Evolutionary conservation across 2,329 filamentous ascomycete species (phyloP).

Genomic region (Sarocladiaceae sp.): DNA sequence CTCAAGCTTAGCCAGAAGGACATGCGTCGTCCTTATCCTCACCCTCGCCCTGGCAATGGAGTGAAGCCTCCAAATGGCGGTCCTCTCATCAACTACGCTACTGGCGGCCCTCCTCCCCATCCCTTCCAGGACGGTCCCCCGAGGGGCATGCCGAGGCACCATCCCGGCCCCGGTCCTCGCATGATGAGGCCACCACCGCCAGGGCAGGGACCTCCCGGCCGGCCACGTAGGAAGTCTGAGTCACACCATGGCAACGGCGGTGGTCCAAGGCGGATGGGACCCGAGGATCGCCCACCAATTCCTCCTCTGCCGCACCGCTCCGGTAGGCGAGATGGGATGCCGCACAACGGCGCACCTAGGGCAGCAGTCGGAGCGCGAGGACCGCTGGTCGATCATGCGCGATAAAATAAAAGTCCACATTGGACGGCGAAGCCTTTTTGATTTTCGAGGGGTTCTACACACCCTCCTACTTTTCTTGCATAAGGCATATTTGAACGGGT

Average conservation of each 20-base stretch:
- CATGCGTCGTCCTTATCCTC: slow-evolving; percentile 50
- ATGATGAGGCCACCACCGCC: neutral
- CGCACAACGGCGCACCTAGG: neutral
- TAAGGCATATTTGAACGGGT: no score
- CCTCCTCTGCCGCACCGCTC: slow-evolving; percentile 13
- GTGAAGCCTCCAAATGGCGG: slow-evolving; percentile 31
- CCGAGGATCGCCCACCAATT: slow-evolving; percentile 12
- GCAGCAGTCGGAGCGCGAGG: slow-evolving; percentile 8
- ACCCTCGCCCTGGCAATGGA: slow-evolving; percentile 46
- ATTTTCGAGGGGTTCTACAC: no score
- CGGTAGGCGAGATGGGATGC: slow-evolving; percentile 9
- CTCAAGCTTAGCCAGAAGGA: slow-evolving; percentile 51
- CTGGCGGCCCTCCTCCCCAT: slow-evolving; percentile 17
- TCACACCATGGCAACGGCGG: neutral
- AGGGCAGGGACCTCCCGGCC: no score
- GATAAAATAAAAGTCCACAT: no score
- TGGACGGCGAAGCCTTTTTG: no score
- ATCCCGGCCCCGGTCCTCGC: neutral
- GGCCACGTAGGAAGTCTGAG: neutral
- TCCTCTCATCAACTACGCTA: slow-evolving; percentile 42
- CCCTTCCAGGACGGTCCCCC: neutral
- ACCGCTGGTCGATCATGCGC: slow-evolving; percentile 12
- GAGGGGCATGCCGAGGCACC: neutral
- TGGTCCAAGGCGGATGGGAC: neutral
- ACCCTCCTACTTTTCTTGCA: no score